These are phyloP conservation scores for Sphaerulina vaccinii DNA, from an alignment of 2,329 filamentous ascomycete genomes.

Conservation along the genomic window DNA sequence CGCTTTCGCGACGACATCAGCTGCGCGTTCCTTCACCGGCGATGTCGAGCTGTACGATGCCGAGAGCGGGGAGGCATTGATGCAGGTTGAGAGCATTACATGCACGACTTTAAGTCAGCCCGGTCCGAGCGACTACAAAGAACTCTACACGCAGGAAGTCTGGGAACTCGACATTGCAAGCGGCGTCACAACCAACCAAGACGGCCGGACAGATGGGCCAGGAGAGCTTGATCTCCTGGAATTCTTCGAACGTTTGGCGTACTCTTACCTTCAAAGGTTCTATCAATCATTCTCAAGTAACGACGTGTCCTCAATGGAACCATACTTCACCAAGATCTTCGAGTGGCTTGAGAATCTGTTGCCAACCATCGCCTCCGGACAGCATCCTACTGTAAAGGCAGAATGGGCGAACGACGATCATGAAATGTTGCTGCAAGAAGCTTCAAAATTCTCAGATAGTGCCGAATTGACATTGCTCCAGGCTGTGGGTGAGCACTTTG, in stretches of 20 bases:
- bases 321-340: slow-evolving; percentile 7
- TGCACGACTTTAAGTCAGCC: slow-evolving; percentile 9
- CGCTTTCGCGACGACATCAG: slow-evolving; percentile 8
- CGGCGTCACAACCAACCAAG: slow-evolving; percentile 8
- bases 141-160: slow-evolving; percentile 4
- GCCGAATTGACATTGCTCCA: slow-evolving; percentile 5
- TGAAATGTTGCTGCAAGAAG: slow-evolving; percentile 6
- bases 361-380: slow-evolving; percentile 6
- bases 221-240: slow-evolving; percentile 6
- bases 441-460: neutral
- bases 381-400: slow-evolving; percentile 6
- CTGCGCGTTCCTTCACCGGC: slow-evolving; percentile 6
- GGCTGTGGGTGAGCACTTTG: slow-evolving; percentile 12
- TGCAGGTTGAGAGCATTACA: slow-evolving; percentile 14
- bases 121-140: slow-evolving; percentile 8
- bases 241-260: slow-evolving; percentile 10
- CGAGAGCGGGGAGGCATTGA: slow-evolving; percentile 8
- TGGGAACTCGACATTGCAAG: slow-evolving; percentile 10
- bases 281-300: slow-evolving; percentile 8
- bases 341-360: slow-evolving; percentile 1
- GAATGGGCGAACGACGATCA: slow-evolving; percentile 11
- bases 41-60: slow-evolving; percentile 11
- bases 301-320: slow-evolving; percentile 7
- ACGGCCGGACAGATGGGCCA: slow-evolving; percentile 3
- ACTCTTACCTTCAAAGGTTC: slow-evolving; percentile 13